Percentiles rank a stretch among this genome's conserved stretches.
Evolutionary conservation across 2,329 filamentous ascomycete species (phyloP).

Genomic region (Nothomitra cinnamomea): DNA sequence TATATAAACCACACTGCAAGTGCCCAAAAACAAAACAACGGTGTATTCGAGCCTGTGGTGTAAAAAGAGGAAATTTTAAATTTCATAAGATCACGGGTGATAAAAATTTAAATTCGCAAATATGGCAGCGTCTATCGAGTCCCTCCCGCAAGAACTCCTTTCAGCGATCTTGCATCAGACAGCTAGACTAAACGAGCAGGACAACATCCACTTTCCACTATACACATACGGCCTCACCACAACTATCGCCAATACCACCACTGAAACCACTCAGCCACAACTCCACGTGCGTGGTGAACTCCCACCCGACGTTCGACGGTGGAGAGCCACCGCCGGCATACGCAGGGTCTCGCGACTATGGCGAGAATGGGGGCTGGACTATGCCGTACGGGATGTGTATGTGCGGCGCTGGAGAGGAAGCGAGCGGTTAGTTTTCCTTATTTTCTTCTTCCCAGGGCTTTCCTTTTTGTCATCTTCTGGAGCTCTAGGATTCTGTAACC

Average conservation of each 20-base stretch:
- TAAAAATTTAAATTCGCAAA: background rate
- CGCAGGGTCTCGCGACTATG: constrained; percentile 32
- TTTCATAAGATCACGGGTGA: too few species aligned
- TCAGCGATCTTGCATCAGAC: constrained; percentile 32
- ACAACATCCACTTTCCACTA: constrained; percentile 26
- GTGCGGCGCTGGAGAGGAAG: constrained; percentile 34
- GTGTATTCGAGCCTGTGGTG: background rate
- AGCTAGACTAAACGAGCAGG: constrained; percentile 28
- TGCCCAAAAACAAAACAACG: too few species aligned
- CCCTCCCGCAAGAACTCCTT: constrained; percentile 34
- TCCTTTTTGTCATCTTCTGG: background rate
- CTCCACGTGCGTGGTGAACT: constrained; percentile 34
- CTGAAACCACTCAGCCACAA: constrained; percentile 13
- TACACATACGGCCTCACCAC: constrained; percentile 34
- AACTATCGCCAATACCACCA: constrained; percentile 24
- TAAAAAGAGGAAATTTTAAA: too few species aligned
- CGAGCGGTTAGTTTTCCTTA: constrained; percentile 23
- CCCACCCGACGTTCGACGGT: constrained; percentile 32
- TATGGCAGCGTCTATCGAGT: constrained; percentile 22
- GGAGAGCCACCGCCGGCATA: constrained; percentile 31
- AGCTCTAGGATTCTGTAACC: too few species aligned
- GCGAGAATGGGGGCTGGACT: constrained; percentile 35
- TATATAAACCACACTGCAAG: too few species aligned
- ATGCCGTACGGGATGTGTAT: constrained; percentile 33
- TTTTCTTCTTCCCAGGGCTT: background rate